Evolutionary conservation across 306 rosid species (phyloP), one percentile per base, ranked within the genome.

Genomic region (Styphnolobium japonicum): DNA sequence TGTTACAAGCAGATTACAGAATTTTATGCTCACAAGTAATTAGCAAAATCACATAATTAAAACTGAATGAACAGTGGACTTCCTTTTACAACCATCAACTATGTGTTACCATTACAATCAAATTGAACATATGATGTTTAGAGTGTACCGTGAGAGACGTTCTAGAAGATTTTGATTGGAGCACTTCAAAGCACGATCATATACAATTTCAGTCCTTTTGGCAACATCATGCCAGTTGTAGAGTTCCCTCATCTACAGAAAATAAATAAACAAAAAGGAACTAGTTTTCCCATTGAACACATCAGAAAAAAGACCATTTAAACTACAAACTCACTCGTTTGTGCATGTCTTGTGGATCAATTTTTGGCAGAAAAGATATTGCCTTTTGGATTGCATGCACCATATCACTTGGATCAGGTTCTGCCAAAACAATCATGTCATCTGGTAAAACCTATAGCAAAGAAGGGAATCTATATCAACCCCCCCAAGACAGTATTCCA

Each of bases 211-310:
- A 27, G 98, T 94, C 83, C 96, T 83, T 77, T 76, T 88, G 3
- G 97, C 97, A 78, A 94, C 97, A 81, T 94, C 97, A 70, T 92
- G 93, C 97, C 97, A 94, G 82, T 87, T 85, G 85, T 94, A 94
- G 51, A 94, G 91, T 67, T 85, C 86, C 86, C 75, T 94, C 91
- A 91, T 84, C 93, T 94, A 78, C 33, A 52, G 49, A 79, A 11
- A 31, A 43, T 62, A 12, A 62, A 61, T 14, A 16, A 46, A 61
- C 15, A 29, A 73, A 60, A 49, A 46, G 18, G 29, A 49, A 23
- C 72, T 79, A 22, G 76, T 39, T 75, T 64, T 46, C 61, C 56
- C 53, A 68, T 74, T 52, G 64, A 61, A 67, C 46, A 81, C 68
- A 66, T 67, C 63, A 65, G 67, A 76, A 62, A 70, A 71, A 49